Evolutionary conservation across 768 basidiomycete genomes (phyloP), one percentile per base, ranked within the genome.

Genomic region (Lactarius akahatsu): DNA sequence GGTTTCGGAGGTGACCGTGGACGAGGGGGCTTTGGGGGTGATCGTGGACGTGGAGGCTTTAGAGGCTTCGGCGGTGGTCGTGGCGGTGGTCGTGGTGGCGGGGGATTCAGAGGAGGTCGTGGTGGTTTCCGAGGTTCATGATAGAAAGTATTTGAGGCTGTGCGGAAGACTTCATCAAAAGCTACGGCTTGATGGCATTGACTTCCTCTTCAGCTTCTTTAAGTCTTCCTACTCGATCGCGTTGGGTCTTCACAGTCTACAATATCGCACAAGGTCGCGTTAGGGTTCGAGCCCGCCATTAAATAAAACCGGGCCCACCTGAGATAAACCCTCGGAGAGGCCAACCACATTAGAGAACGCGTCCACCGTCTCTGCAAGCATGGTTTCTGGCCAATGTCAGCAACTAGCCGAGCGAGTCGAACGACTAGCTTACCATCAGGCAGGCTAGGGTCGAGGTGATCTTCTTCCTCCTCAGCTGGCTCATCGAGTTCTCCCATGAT

Each of bases 51-150:
- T 32, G 76, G 80, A 15, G 77, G 84, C 34, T 79, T 81, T 26
- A 78, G 81, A 11, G 78, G 84, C 41, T 80, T 80, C 23, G 76
- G 80, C 47, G 75, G 78, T 47, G 73, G 77, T 47, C 72, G 73
- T 18, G 69, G 76, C 32, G 75, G 79, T 28, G 75, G 79, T 43
- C 76, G 78, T 38, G 78, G 85, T 50, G 77, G 78, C 18, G 74
- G 76, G 8, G 73, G 78, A 55, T 74, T 78, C 30, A 75, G 78
- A 40, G 72, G 80, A 16, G 77, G 81, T 23, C 71, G 78, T 52
- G 77, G 82, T 62, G 76, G 81, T n/a, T 83, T 78, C 73, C 79
- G 85, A 73, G 83, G 85, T 50, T 84, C 77, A 75, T 84, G 78
- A 74, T 38, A 30, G 28, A 18, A 28, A 2, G 38, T 40, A 40